phyloP scores from a whole-genome alignment of 495 filamentous ascomycete species.

The Hyaloscypha hepaticicola region DNA sequence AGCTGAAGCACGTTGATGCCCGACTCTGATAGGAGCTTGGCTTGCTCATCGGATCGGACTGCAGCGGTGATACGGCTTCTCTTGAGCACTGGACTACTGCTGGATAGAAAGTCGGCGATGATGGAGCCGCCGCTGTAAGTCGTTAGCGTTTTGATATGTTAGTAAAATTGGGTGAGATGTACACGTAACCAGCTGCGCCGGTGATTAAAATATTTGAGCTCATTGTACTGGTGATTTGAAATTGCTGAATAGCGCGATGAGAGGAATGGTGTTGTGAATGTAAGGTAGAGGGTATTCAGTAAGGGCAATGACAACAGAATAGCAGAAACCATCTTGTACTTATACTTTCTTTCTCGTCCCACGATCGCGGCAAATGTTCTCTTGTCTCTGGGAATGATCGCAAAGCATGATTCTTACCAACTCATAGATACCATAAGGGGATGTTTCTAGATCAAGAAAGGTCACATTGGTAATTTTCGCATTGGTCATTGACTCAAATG shows the following conservation, averaged over 20 bases:
- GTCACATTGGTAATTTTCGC: slow-evolving; percentile 26
- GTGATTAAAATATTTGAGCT: slow-evolving; percentile 34
- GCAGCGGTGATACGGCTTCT: slow-evolving; percentile 29
- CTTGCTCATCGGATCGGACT: slow-evolving; percentile 34
- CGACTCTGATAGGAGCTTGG: slow-evolving; percentile 28
- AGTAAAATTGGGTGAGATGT: slow-evolving; percentile 23
- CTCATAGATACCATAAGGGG: slow-evolving; percentile 26
- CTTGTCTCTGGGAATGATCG: slow-evolving; percentile 26
- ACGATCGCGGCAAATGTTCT: slow-evolving; percentile 24
- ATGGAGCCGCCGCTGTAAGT: slow-evolving; percentile 35
- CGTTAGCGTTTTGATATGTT: slow-evolving; percentile 22
- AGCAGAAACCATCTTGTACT: slow-evolving; percentile 27
- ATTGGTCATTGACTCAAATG: slow-evolving; percentile 26
- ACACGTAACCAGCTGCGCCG: slow-evolving; percentile 39
- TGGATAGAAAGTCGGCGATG: slow-evolving; percentile 31
- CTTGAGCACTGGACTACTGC: slow-evolving; percentile 27
- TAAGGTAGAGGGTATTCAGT: slow-evolving; percentile 25
- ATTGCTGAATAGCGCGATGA: slow-evolving; percentile 25
- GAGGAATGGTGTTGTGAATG: slow-evolving; percentile 24
- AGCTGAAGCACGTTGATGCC: slow-evolving; percentile 33
- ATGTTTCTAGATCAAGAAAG: slow-evolving; percentile 28
- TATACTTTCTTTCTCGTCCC: slow-evolving; percentile 27
- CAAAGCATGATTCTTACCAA: slow-evolving; percentile 28
- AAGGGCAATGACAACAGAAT: slow-evolving; percentile 25
- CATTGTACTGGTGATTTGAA: slow-evolving; percentile 28